phyloP scores from a whole-genome alignment of 768 basidiomycete genomes.

The Naganishia vaughanmartiniae region DNA sequence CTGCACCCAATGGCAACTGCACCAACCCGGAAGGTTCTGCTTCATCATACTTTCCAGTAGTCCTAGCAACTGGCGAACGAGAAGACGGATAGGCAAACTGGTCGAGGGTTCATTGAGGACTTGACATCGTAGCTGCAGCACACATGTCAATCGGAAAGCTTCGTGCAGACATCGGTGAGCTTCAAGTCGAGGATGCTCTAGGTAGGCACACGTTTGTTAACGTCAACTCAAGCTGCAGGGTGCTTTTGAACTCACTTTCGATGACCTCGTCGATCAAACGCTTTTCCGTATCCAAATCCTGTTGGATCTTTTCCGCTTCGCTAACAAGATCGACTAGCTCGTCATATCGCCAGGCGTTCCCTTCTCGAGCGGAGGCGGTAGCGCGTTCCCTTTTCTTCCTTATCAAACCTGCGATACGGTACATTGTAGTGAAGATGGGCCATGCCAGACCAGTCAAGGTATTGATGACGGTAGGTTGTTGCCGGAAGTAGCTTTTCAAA shows the following conservation, averaged over 20 bases:
- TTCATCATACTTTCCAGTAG: slow-evolving; percentile 41
- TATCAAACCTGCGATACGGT: slow-evolving; percentile 36
- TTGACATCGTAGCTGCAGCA: slow-evolving; percentile 34
- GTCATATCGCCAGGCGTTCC: slow-evolving; percentile 36
- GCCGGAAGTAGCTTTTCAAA: slow-evolving; percentile 21
- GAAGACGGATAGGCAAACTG: slow-evolving; percentile 35
- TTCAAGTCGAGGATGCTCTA: slow-evolving; percentile 37
- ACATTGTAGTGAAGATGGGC: slow-evolving; percentile 37
- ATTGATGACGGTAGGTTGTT: slow-evolving; percentile 31
- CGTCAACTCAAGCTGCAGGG: too few species aligned
- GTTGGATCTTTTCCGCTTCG: slow-evolving; percentile 34
- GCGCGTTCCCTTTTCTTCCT: slow-evolving; percentile 29
- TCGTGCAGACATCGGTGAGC: slow-evolving; percentile 44
- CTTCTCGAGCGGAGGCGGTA: neutral
- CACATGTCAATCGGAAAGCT: slow-evolving; percentile 39
- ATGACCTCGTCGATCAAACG: slow-evolving; percentile 35
- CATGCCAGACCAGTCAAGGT: slow-evolving; percentile 40
- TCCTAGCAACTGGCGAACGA: slow-evolving; percentile 39
- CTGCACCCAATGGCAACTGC: slow-evolving; percentile 41
- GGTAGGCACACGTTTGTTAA: neutral
- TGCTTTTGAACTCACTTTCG: slow-evolving; percentile 28
- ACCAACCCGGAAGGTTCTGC: slow-evolving; percentile 36
- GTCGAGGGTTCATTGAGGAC: slow-evolving; percentile 39
- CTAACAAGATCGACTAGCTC: slow-evolving; percentile 35
- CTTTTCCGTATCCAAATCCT: slow-evolving; percentile 35